Evolutionary conservation across 345 rosid genomes (phyloP), one percentile per base, ranked within the genome.

Genomic region (Bruguiera gymnorhiza): DNA sequence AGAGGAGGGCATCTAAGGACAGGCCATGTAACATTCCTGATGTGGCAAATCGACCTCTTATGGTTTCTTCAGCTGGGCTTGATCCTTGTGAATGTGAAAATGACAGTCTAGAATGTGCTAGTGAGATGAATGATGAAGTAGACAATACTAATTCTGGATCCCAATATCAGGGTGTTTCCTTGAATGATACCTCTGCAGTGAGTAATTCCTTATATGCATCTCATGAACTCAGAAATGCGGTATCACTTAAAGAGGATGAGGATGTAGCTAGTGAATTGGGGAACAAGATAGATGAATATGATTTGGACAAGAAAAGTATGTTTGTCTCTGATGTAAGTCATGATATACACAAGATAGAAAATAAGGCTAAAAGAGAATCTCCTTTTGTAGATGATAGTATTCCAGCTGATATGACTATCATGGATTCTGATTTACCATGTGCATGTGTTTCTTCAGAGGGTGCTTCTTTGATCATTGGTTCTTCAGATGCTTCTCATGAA

Each of bases 21-120:
- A 62, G 56, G 34, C 63, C 60, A 31, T 69, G 9, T 48, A 56
- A 34, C 36, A 48, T 60, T 24, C 72, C 82, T 50, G 74, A 68
- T 58, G 63, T 51, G 53, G 79, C 66, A 66, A 68, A 48, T 59
- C 66, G 78, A 74, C 67, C 77, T 67, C 70, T 78, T 68, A 64
- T 66, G 3, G 82, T 75, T 76, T 74, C 79, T 62, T 78, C 79
- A 7, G 64, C 80, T 37, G 60, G 67, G 76, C 67, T 68, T 56
- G 82, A 80, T 55, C 32, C 43, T 61, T 8, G 52, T 51, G 76
- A 73, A 62, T 54, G 60, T 65, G 72, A 73, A 63, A 70, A 72
- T 66, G 66, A 73, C 67, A 72, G 43, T 62, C 21, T 37, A 69
- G 68, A 72, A 69, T 54, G 30, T 57, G 59, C 52, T 65, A 48